Percentiles rank a stretch among this genome's conserved stretches.
These are phyloP conservation scores for Quercus glauca DNA, from an alignment of 306 rosid genomes.

Conservation along the genomic window DNA sequence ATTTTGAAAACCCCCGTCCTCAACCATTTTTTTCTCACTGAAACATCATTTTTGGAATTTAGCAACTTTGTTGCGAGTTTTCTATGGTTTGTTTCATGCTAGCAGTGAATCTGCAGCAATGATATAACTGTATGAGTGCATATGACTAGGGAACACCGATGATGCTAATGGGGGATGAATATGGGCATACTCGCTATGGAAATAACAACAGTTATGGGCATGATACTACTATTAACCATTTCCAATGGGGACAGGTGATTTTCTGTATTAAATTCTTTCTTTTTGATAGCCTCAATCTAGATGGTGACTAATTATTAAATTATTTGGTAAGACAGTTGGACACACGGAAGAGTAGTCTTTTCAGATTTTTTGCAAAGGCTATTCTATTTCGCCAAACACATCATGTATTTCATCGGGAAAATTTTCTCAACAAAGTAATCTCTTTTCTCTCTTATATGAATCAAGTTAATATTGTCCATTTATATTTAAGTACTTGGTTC, in stretches of 20 bases:
- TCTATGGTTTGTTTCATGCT: slow-evolving; percentile 18
- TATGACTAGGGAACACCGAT: slow-evolving; percentile 81
- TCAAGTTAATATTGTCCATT: slow-evolving; percentile 6
- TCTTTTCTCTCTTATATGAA: slow-evolving; percentile 16
- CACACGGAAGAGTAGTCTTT: slow-evolving; percentile 58
- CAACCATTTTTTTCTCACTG: background rate
- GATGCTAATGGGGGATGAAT: slow-evolving; percentile 99
- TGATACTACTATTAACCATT: slow-evolving; percentile 71
- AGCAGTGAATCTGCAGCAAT: slow-evolving; percentile 15
- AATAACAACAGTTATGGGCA: slow-evolving; percentile 97
- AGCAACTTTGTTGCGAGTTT: background rate
- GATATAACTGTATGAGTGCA: slow-evolving; percentile 28
- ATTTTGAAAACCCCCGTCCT: background rate
- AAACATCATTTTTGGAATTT: background rate
- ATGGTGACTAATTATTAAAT: slow-evolving; percentile 15
- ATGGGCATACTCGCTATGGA: slow-evolving; percentile 85
- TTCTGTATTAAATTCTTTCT: background rate
- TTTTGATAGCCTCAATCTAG: slow-evolving; percentile 25
- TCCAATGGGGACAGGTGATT: slow-evolving; percentile 76
- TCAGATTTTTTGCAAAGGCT: slow-evolving; percentile 74
- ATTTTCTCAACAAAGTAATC: slow-evolving; percentile 65
- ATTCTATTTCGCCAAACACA: slow-evolving; percentile 65
- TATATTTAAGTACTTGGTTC: slow-evolving; percentile 1
- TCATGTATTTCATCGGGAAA: slow-evolving; percentile 53
- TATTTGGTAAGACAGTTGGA: slow-evolving; percentile 52